Base-by-base conservation (phyloP, 2,329 filamentous ascomycete species). In the Verticillium albo-atrum region DNA sequence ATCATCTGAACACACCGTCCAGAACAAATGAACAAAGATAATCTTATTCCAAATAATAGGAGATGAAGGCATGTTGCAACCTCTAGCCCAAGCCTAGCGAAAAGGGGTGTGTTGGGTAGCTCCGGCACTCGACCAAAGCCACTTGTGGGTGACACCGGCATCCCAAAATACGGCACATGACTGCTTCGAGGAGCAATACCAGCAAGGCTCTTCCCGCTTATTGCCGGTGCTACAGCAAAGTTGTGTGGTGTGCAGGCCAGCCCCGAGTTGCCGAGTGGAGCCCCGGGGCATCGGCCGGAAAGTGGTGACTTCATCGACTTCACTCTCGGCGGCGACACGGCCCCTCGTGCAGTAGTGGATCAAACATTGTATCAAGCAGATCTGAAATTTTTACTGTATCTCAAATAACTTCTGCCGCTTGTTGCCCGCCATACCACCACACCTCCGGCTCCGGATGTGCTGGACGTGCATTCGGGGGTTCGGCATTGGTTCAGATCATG, bases 231-330 rank as follows among this genome's bases (percentile, higher is more conserved):
- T 61, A 60, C 14, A 47, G 56, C 57, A 59, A 55, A 14, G 12
- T 7, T 32, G 59, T 59, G 57, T 59, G 57, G 60, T 59, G 55
- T 59, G 55, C n/a, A 35, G 25, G 25, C 14, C 47, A 47, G 56
- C 37, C 55, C 54, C n/a, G 42, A 47, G n/a, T 47, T 47, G 42
- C 42, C 42, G 42, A 47, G 42, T 25, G 42, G 42, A 25, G 35
- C 25, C 52, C 59, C 59, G 61, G 55, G 27, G 34, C 14, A 55
- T 23, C 30, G 34, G 47, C 57, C 54, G 56, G 35, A 34, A 53
- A 62, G 57, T 59, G 61, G 54, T 62, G 61, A 62, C 61, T 62
- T 62, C 61, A 62, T 62, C 54, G 59, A 56, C 25, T 23, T n/a
- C 42, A 3, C n/a, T 10, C 7, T 10, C 20, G n/a, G 42, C 42